Base-by-base conservation (phyloP, 225 moss, liverwort and hornwort species). In the Sphagnum tenellum region DNA sequence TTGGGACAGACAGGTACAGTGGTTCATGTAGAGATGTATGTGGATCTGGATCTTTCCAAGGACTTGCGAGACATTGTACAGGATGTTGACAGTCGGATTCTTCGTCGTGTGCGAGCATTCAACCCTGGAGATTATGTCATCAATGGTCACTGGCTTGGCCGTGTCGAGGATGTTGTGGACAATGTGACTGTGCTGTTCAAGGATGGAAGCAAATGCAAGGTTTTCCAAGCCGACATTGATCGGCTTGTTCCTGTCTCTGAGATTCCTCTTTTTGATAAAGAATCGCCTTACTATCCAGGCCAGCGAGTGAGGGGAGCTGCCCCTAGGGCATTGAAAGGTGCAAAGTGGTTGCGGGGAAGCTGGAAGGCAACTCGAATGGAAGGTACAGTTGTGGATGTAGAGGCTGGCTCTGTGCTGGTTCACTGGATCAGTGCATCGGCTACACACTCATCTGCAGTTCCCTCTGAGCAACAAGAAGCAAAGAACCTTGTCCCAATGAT, bases 101-200 rank as follows among this genome's bases (percentile, higher is more conserved):
- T 98, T 70, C 85, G 87, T 3, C 65, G 90, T 48, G 89, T 98
- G 60, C 85, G 98, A 77, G 75, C 86, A 62, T 84, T 88, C 57
- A 72, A 85, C 47, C 68, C 89, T 47, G 98, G 98, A 54, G 93
- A 93, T 82, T 90, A 89, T 70, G 93, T 98, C 12, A 81, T 93
- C 56, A 68, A 69, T 55, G 93, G 83, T 49, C 80, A 79, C 73
- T 98, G 98, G 98, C 81, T 98, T 73, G 98, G 98, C 60, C 89
- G 89, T 46, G 90, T 98, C 73, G 98, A 93, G 65, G 93, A 93
- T 78, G 89, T 98, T 64, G 64, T 81, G 71, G 98, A 98, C 77
- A 84, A 93, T 74, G 98, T 98, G 67, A 93, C 82, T 8, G 87
- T 93, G 60, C 29, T 86, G 66, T 98, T 98, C 70, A 90, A 89